These are phyloP conservation scores for Penicillium diatomitis DNA, from an alignment of 495 filamentous ascomycete species.

Conservation along the genomic window DNA sequence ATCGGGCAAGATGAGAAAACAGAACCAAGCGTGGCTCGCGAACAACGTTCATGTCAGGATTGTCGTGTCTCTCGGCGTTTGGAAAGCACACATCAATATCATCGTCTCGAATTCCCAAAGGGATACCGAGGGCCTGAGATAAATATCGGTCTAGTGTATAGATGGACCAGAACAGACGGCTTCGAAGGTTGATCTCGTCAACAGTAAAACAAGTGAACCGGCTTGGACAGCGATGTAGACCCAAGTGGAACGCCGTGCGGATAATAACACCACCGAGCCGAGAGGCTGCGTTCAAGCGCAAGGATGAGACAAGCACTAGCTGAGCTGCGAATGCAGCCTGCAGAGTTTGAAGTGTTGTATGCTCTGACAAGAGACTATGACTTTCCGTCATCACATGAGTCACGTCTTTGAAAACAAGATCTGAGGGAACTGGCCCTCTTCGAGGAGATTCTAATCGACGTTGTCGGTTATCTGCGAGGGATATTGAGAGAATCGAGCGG, in stretches of 20 bases:
- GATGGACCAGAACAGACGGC: conserved; percentile 42
- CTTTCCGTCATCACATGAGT: conserved; percentile 30
- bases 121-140: conserved; percentile 39
- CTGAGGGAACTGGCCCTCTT: conserved; percentile 17
- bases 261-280: conserved; percentile 37
- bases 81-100: conserved; percentile 46
- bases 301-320: conserved; percentile 36
- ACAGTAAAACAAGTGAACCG: conserved; percentile 31
- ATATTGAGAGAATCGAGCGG: conserved; percentile 39
- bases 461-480: conserved; percentile 17
- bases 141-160: conserved; percentile 42
- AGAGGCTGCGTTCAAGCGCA: conserved; percentile 41
- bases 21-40: conserved; percentile 21
- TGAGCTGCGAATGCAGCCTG: conserved; percentile 38
- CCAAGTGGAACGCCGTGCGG: conserved; percentile 38
- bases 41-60: background rate
- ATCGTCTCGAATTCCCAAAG: conserved; percentile 41
- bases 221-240: conserved; percentile 40
- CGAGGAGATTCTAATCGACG: conserved; percentile 14
- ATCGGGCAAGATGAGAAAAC: conserved; percentile 31
- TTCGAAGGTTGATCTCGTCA: conserved; percentile 30
- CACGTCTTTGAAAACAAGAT: conserved; percentile 28
- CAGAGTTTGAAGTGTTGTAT: conserved; percentile 28
- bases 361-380: conserved; percentile 24
- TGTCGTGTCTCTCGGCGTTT: conserved; percentile 24